Base-by-base conservation (phyloP, 83 land plant genomes). In the Thuja plicata region DNA sequence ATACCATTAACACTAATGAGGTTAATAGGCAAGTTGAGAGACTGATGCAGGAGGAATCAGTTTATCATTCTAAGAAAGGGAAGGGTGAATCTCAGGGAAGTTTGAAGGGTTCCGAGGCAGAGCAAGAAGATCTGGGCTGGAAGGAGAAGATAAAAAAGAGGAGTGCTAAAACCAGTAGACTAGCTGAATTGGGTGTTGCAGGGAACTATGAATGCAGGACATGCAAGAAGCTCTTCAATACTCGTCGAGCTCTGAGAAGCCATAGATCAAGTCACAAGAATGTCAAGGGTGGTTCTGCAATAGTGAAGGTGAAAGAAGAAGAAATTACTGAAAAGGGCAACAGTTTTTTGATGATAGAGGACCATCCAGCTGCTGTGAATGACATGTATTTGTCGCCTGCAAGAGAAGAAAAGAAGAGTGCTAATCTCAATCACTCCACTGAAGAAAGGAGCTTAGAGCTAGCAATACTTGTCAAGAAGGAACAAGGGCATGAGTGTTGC, bases 241-340 rank as follows among this genome's bases (percentile, higher is more conserved):
- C 95, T 3, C 90, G 90, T 85, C 95, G 92, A 46, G 95, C 95
- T 12, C 89, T 94, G 15, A 93, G 93, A 27, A 93, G 92, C 71
- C 95, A 94, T 87, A 94, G 92, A 71, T 89, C 95, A 73, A 94
- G 95, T 91, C 95, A 94, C 90, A 91, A 90, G 27, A 91, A 91
- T 38, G 35, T 84, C 86, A 71, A 87, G 80, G 87, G 71, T 34
- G n/a, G 46, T 43, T 41, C 30, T 40, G 85, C 85, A 21, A 46
- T 45, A 1, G 87, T 57, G 40, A 37, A 54, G 74, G 71, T 54
- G 43, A 37, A 2, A 19, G 87, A 86, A 17, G 87, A 54, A 40
- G 87, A 86, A 35, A 45, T 48, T 41, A 30, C 86, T 27, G 86
- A 21, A 48, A 19, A 84, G 52, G 52, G 38, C 54, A 48, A 30